Conservation (phyloP, 352 stramenopile genomes). For the Phytophthora cactorum region DNA sequence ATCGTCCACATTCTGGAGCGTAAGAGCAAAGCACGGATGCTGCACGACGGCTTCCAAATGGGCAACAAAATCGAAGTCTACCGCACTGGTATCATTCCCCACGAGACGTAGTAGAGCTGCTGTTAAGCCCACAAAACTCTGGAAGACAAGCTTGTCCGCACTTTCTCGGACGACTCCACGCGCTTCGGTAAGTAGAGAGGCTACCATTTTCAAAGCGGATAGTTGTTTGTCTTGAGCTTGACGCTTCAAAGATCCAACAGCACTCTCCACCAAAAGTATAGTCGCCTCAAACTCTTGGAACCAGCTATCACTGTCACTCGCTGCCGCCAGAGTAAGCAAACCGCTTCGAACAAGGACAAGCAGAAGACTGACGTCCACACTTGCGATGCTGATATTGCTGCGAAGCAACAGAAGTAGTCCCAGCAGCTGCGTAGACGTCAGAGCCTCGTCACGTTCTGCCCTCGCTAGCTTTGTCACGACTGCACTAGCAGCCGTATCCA, state of each 20-base stretch:
- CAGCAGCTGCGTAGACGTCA: constrained; percentile 46
- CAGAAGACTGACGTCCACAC: constrained; percentile 14
- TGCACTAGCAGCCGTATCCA: constrained; percentile 6
- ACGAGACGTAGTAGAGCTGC: constrained; percentile 41
- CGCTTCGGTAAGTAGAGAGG: constrained; percentile 30
- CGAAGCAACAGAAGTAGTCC: constrained; percentile 47
- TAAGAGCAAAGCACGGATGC: constrained; percentile 36
- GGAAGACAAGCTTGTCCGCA: constrained; percentile 18
- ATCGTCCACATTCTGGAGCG: constrained; percentile 30
- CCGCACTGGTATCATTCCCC: constrained; percentile 14
- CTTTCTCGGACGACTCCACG: constrained; percentile 30
- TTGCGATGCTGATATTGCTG: constrained; percentile 6
- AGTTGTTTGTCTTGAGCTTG: constrained; percentile 19
- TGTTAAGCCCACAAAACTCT: constrained; percentile 45
- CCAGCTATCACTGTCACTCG: not conserved
- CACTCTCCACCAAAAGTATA: constrained; percentile 25
- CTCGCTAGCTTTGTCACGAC: constrained; percentile 38
- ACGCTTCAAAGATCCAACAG: constrained; percentile 16
- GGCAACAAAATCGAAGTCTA: constrained; percentile 46
- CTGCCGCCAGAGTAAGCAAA: constrained; percentile 21
- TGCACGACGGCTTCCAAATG: constrained; percentile 44
- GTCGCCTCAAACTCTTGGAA: constrained; percentile 16
- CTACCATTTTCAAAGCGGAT: constrained; percentile 21
- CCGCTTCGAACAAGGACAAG: constrained; percentile 30
- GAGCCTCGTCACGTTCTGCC: constrained; percentile 21